Base-by-base conservation (phyloP, 2,329 filamentous ascomycete species). In the Arachnomyces sp. region DNA sequence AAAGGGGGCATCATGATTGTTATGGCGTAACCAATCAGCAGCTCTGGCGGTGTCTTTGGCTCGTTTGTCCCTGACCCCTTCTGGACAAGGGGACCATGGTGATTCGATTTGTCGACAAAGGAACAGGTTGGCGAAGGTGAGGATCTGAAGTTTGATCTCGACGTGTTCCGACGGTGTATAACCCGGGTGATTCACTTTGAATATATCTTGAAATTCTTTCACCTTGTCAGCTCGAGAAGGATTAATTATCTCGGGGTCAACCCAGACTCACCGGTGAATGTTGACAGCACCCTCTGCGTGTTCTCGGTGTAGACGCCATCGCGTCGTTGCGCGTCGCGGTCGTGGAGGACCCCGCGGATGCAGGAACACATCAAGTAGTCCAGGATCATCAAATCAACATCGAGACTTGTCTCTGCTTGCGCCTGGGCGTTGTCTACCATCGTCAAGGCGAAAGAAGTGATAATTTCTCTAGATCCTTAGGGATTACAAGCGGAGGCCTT, bases 361-460 rank as follows among this genome's bases (percentile, higher is more conserved):
- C 70, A 63, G 34, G 67, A 63, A 58, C 66, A 70, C 31, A 70
- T 50, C 3, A 77, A 54, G 47, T 75, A 77, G 50, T 79, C 75
- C n/a, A 77, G 58, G 32, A 77, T 74, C 53, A 74, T 67, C 28
- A 67, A 51, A 46, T 79, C 70, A 11, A 75, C 67, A 13, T 75
- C 70, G 15, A 65, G 20, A 25, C 20, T 25, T 9, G 20, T 25
- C 20, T 25, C 20, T 25, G 20, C 5, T 5, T 25, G 20, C 20
- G 20, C 20, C 5, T 9, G n/a, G n/a, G n/a, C 9, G 5, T 25
- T 25, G 20, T 25, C 20, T 5, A 5, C 20, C 20, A 25, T 25
- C 20, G 5, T 25, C 20, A 25, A 25, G 9, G 20, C 9, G 5
- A 25, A 25, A 25, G 20, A 9, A 25, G 20, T 5, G 20, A 25